phyloP scores from a whole-genome alignment of 2,329 filamentous ascomycete species.

The Colletotrichum euphorbiae region DNA sequence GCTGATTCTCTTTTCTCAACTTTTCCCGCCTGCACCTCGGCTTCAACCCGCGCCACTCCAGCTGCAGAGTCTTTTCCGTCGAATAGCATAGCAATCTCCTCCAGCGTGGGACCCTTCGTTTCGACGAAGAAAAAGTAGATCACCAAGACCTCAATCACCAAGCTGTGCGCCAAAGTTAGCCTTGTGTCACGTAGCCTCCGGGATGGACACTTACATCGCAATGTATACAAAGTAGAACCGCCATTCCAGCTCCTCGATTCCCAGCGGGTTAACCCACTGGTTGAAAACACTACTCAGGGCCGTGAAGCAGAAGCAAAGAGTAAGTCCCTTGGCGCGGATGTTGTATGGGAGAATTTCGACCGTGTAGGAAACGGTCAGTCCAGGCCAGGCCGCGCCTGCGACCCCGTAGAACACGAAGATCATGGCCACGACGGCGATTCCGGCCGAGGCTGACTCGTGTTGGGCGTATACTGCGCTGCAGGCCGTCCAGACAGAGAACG shows the following conservation, averaged over 20 bases:
- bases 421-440: conserved; percentile 37
- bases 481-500: conserved; percentile 45
- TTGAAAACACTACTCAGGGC: conserved; percentile 51
- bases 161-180: conserved; percentile 15
- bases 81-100: conserved; percentile 52
- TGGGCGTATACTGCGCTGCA: conserved; percentile 36
- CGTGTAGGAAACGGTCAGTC: conserved; percentile 56
- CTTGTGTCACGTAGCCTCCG: accelerated
- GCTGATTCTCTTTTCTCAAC: conserved; percentile 20
- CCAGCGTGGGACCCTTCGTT: conserved; percentile 65
- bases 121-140: conserved; percentile 58
- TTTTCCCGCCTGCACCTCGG: conserved; percentile 16
- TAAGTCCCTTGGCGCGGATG: conserved; percentile 39
- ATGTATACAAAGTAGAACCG: conserved; percentile 59
- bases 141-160: conserved; percentile 49
- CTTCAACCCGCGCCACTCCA: conserved; percentile 23
- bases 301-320: conserved; percentile 41
- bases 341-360: conserved; percentile 33
- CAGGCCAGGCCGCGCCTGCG: conserved; percentile 52
- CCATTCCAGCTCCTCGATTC: conserved; percentile 55
- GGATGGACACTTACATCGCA: conserved; percentile 39
- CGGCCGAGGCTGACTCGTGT: conserved; percentile 19
- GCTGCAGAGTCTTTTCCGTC: conserved; percentile 32
- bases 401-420: conserved; percentile 40
- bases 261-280: conserved; percentile 55